phyloP scores from a whole-genome alignment of 2,329 filamentous ascomycete species.

The Scedosporium aurantiacum region DNA sequence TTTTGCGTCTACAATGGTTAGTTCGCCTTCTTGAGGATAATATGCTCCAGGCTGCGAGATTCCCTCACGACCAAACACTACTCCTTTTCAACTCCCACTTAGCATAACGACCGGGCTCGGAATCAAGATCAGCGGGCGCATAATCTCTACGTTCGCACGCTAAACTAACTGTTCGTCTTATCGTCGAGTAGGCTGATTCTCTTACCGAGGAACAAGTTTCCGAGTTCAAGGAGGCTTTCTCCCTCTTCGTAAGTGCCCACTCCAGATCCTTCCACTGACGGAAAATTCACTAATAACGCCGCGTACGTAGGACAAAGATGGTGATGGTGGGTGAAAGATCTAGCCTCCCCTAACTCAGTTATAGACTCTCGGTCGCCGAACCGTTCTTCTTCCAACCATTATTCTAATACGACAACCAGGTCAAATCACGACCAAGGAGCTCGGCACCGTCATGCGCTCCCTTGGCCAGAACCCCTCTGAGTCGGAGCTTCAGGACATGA shows the following conservation, averaged over 20 bases:
- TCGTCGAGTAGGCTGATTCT: constrained; percentile 67
- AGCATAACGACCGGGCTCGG: no score
- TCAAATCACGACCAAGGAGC: constrained; percentile 85
- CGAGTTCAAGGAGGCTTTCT: constrained; percentile 99
- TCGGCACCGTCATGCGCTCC: constrained; percentile 84
- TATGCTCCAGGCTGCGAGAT: constrained; percentile 4
- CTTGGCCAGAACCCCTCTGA: constrained; percentile 83
- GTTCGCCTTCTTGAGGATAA: background rate
- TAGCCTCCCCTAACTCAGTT: background rate
- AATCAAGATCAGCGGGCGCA: no score
- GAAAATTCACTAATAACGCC: constrained; percentile 14
- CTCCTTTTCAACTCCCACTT: no score
- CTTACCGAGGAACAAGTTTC: constrained; percentile 99
- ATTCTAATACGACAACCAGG: constrained; percentile 35
- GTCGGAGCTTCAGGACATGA: constrained; percentile 86
- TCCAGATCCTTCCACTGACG: background rate
- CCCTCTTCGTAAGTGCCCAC: constrained; percentile 76
- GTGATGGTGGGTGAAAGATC: constrained; percentile 61
- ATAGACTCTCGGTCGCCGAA: background rate
- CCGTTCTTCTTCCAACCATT: background rate
- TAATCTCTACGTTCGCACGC: background rate
- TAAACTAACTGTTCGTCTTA: background rate
- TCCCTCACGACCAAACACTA: background rate
- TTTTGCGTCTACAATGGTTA: constrained; percentile 8
- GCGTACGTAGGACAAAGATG: constrained; percentile 65